These are phyloP conservation scores for Cladophialophora immunda DNA, from an alignment of 2,329 filamentous ascomycete species.

Conservation along the genomic window DNA sequence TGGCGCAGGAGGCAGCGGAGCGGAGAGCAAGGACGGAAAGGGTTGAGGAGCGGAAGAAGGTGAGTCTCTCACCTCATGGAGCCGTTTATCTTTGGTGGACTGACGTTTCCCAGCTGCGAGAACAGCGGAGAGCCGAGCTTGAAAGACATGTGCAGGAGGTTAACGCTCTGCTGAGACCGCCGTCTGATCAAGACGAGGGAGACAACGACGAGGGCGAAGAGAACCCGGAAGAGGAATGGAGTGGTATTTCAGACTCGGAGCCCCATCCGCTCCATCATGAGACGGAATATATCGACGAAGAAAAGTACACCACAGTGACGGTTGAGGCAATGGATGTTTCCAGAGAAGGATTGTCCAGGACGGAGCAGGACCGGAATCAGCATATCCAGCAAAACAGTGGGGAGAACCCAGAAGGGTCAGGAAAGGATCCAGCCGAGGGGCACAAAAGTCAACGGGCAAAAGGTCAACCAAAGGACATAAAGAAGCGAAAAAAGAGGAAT, in stretches of 20 bases:
- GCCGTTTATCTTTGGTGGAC: not conserved
- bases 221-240: conserved; percentile 65
- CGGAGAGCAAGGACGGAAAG: conserved; percentile 81
- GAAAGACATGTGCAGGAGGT: conserved; percentile 83
- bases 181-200: conserved; percentile 58
- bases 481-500: conserved; percentile 80
- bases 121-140: conserved; percentile 82
- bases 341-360: conserved; percentile 73
- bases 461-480: conserved; percentile 43
- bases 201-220: conserved; percentile 54
- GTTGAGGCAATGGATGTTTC: conserved; percentile 87
- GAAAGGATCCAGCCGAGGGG: conserved; percentile 31
- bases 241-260: conserved; percentile 66
- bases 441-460: conserved; percentile 60
- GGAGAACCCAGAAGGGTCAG: conserved; percentile 43
- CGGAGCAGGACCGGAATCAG: conserved; percentile 43
- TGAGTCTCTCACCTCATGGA: conserved; percentile 51
- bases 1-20: conserved; percentile 81
- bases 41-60: conserved; percentile 77
- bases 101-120: conserved; percentile 70
- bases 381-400: conserved; percentile 42
- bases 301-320: conserved; percentile 93
- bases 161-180: conserved; percentile 72
- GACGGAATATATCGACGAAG: conserved; percentile 95
- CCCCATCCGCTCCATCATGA: conserved; percentile 72